A percentile compares a stretch with the other conserved stretches of the same genome.
These are phyloP conservation scores for Teratosphaeriaceae sp. DNA, from an alignment of 2,329 filamentous ascomycete species.

Conservation along the genomic window DNA sequence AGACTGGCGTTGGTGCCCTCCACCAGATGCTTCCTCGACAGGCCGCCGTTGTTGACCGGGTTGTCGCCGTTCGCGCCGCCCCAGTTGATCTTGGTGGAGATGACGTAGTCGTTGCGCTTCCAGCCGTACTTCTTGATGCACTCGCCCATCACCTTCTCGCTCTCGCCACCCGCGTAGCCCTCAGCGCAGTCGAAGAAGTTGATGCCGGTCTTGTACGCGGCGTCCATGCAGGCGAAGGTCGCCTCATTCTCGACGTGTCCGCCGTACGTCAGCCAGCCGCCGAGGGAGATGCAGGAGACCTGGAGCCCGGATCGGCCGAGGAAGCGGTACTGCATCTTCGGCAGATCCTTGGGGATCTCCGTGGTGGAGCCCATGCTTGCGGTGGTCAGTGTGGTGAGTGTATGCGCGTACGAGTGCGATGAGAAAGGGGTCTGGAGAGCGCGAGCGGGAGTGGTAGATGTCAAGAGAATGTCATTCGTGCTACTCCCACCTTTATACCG, in stretches of 20 bases:
- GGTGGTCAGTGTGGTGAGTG: too few relatives aligned
- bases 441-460: too few relatives aligned
- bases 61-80: slow-evolving; percentile 54
- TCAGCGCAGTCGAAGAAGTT: slow-evolving; percentile 58
- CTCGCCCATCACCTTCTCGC: slow-evolving; percentile 49
- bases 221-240: slow-evolving; percentile 49
- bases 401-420: too few relatives aligned
- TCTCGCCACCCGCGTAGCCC: slow-evolving; percentile 47
- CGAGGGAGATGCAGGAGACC: slow-evolving; percentile 11
- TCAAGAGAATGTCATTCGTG: too few relatives aligned
- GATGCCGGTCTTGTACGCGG: slow-evolving; percentile 51
- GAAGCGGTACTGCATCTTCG: slow-evolving; percentile 12
- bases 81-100: slow-evolving; percentile 61
- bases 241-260: slow-evolving; percentile 36
- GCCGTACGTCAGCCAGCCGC: slow-evolving; percentile 12
- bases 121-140: slow-evolving; percentile 53
- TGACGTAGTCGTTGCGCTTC: slow-evolving; percentile 52
- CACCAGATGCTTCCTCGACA: slow-evolving; percentile 63
- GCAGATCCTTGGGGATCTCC: slow-evolving; percentile 7
- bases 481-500: too few relatives aligned
- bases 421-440: too few relatives aligned
- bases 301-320: slow-evolving; percentile 11
- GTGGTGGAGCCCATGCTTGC: slow-evolving; percentile 5
- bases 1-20: slow-evolving; percentile 58
- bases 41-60: slow-evolving; percentile 59